These are phyloP conservation scores for Paracorniculantispora psalliotae DNA, from an alignment of 2,329 filamentous ascomycete species.

Conservation along the genomic window DNA sequence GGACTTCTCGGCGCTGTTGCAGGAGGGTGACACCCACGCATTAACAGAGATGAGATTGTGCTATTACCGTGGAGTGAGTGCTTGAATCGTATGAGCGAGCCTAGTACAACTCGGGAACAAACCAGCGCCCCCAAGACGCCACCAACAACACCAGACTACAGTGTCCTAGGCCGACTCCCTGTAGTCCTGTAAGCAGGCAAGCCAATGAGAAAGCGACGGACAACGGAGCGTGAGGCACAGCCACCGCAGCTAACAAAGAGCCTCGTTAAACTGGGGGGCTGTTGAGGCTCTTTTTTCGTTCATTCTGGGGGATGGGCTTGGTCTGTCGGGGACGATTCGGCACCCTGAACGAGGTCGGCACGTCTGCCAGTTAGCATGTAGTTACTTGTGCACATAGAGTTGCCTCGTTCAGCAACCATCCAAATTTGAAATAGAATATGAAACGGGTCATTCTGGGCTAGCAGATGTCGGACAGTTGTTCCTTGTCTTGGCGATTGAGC, in stretches of 20 bases:
- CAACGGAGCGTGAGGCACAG: neutral
- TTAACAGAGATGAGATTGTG: neutral
- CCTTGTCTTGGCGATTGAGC: neutral
- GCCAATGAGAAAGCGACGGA: neutral
- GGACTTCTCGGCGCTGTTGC: too few relatives aligned
- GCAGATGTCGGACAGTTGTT: too few relatives aligned
- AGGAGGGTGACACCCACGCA: neutral
- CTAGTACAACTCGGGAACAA: neutral
- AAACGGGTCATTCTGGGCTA: too few relatives aligned
- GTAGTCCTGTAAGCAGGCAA: neutral
- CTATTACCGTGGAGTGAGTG: neutral
- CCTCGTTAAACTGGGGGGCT: neutral
- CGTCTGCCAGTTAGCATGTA: too few relatives aligned
- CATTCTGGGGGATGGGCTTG: neutral
- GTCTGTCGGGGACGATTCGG: neutral
- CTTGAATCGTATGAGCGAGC: neutral
- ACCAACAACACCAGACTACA: neutral
- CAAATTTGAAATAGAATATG: too few relatives aligned
- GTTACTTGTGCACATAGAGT: too few relatives aligned
- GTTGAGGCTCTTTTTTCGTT: neutral
- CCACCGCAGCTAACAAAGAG: conserved; percentile 3
- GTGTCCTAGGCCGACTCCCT: neutral
- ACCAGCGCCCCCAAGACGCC: conserved; percentile 1
- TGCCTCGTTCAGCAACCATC: too few relatives aligned
- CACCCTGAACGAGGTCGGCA: neutral